A percentile compares a stretch with the other conserved stretches of the same genome.
Evolutionary conservation across 805 yeast genomes (phyloP).

Genomic region (Crinitomyces ghanaensis): DNA sequence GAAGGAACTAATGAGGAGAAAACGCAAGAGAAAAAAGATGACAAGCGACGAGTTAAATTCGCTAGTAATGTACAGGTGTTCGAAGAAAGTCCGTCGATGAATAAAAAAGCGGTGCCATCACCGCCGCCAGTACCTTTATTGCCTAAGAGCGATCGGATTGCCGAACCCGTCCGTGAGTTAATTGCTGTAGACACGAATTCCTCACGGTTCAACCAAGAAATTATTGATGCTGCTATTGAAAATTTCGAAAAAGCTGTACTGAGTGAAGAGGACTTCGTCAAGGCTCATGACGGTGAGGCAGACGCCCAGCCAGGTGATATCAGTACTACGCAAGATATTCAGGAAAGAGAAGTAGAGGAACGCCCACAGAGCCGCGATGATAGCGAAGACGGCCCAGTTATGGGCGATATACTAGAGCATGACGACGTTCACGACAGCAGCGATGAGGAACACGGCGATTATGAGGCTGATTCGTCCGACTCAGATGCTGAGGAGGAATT

Average conservation of each 20-base stretch:
- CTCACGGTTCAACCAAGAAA: slow-evolving; percentile 9
- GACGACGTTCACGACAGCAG: slow-evolving; percentile 12
- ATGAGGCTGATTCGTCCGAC: too few species aligned
- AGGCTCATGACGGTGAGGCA: slow-evolving; percentile 12
- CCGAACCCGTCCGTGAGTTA: background rate
- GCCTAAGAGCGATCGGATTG: background rate
- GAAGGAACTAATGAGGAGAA: background rate
- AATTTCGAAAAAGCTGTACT: slow-evolving; percentile 11
- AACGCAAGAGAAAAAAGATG: background rate
- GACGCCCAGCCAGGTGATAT: slow-evolving; percentile 20
- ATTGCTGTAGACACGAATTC: background rate
- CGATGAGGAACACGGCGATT: slow-evolving; percentile 22
- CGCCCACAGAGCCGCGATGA: slow-evolving; percentile 34
- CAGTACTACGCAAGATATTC: slow-evolving; percentile 10
- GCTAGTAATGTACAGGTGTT: slow-evolving; percentile 33
- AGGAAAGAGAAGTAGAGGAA: slow-evolving; percentile 21
- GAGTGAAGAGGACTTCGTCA: slow-evolving; percentile 16
- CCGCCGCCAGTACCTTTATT: background rate
- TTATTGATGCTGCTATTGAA: slow-evolving; percentile 13
- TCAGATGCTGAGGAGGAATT: too few species aligned
- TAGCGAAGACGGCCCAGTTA: slow-evolving; percentile 28
- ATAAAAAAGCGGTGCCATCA: background rate
- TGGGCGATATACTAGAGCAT: slow-evolving; percentile 8
- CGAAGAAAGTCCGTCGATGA: slow-evolving; percentile 2
- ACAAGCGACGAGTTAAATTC: slow-evolving; percentile 31